Evolutionary conservation across 495 filamentous ascomycete genomes (phyloP).

Genomic region (Collariella sp.): DNA sequence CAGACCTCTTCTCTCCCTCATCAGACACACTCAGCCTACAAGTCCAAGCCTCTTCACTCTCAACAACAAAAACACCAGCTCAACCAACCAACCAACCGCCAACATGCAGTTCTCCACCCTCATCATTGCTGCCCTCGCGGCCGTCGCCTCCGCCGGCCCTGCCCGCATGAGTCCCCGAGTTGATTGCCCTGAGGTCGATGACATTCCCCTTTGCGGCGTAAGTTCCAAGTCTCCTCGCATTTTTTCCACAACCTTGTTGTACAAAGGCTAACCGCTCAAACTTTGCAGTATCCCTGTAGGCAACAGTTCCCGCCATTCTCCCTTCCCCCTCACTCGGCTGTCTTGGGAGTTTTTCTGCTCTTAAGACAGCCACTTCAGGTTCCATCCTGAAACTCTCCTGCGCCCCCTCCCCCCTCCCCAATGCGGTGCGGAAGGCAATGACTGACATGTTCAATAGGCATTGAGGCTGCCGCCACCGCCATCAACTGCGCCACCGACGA

Average conservation of each 20-base stretch:
- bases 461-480: not conserved
- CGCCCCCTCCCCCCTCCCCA: too few species aligned
- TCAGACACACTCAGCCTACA: not conserved
- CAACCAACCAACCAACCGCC: not conserved
- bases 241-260: not conserved
- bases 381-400: too few species aligned
- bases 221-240: not conserved
- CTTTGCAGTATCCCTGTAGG: not conserved
- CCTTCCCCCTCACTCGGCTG: too few species aligned
- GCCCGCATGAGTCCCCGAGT: not conserved
- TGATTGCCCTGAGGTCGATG: conserved; percentile 3
- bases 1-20: not conserved
- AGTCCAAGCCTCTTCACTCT: not conserved
- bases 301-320: too few species aligned
- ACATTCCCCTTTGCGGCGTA: conserved; percentile 8
- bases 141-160: conserved; percentile 4
- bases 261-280: not conserved
- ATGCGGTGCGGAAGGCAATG: too few species aligned
- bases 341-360: too few species aligned
- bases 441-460: too few species aligned
- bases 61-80: not conserved
- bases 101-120: conserved; percentile 11
- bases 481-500: conserved; percentile 2
- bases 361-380: too few species aligned
- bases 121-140: conserved; percentile 4